Evolutionary conservation across 2,329 filamentous ascomycete genomes (phyloP), one percentile per base, ranked within the genome.

Genomic region (Fusarium sp.): DNA sequence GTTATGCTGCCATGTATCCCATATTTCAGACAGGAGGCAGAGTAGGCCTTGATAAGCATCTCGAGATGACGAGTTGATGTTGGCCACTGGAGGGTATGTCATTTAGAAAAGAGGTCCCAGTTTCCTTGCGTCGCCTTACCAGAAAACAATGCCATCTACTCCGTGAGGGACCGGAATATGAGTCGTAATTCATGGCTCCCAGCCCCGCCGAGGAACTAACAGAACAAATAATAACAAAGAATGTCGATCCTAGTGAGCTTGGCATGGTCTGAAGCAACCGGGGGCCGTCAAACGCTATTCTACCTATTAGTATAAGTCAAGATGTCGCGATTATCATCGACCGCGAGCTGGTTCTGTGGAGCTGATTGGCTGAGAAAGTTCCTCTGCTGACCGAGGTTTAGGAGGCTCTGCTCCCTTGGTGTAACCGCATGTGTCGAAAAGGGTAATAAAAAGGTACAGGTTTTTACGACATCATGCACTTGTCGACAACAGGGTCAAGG

Each of bases 361-460:
- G 39, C 48, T 78, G 73, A 80, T 81, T 81, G 79, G 79, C 55
- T n/a, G 52, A 73, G 44, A 80, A 81, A 80, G 79, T 80, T 81
- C 78, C 77, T 47, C 55, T 31, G 18, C 17, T 55, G 26, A 42
- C 45, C 45, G 24, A 36, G 24, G 39, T 14, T 52, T 45, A 48
- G 60, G 63, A 69, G 59, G 63, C 59, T 74, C 68, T 65, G 58
- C 36, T 54, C 51, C 44, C 26, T 26, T 24, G 38, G 59, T 49
- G 38, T 28, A 38, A 41, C 39, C 28, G 13, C 9, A 51, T 31
- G n/a, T 54, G 41, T 26, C 35, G 38, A 44, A 52, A 39, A 22
- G 33, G 45, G 51, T 12, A 70, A 52, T 28, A 38, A 63, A 31
- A 67, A 66, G n/a, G 63, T 28, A 51, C 26, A 66, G 22, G 18